Evolutionary conservation across 495 filamentous ascomycete genomes (phyloP), one percentile per base, ranked within the genome.

Genomic region (Penicillium mononematosum): DNA sequence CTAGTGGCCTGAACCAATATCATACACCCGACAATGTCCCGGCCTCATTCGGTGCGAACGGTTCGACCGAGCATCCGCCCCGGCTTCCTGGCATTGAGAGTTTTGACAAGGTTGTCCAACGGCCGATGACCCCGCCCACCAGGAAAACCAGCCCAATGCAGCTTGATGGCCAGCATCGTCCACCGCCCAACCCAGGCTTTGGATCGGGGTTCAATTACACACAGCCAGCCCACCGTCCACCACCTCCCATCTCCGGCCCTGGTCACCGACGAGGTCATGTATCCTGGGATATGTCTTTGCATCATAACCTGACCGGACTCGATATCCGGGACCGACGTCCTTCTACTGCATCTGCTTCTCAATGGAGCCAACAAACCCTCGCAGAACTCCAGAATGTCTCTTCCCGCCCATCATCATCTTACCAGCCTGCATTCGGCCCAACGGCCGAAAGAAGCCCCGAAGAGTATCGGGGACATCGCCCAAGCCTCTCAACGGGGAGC

Each of bases 31-130:
- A 86, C 45, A 78, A 79, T 20, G 84, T 72, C 39, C 81, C 70
- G 51, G 75, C 83, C 4, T 72, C 78, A 16, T 78, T 76, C 66
- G 81, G 75, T 38, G 70, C 72, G 44, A 80, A 79, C 44, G 77
- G 75, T 44, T 54, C 68, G 16, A 52, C 68, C 3, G 81, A 83
- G 22, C 81, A 83, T 61, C 69, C 74, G 29, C 73, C 87, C 19
- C 84, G 90, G 27, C 74, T 96, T 24, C 92, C 92, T 0, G 91
- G 92, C 8, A 96, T 96, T 60, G 90, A 94, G 65, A 93, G 89
- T 36, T 96, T 96, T 59, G 91, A 92, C 66, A 85, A 88, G 46
- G 78, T 87, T 6, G 64, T 78, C 25, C 74, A 79, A 31, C 81
- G 83, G 39, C 81, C 85, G 7, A 64, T 78, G 36, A 80, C 88